Base-by-base conservation (phyloP, 371 early-diverging fungal species). In the Haplosporangium sp. region DNA sequence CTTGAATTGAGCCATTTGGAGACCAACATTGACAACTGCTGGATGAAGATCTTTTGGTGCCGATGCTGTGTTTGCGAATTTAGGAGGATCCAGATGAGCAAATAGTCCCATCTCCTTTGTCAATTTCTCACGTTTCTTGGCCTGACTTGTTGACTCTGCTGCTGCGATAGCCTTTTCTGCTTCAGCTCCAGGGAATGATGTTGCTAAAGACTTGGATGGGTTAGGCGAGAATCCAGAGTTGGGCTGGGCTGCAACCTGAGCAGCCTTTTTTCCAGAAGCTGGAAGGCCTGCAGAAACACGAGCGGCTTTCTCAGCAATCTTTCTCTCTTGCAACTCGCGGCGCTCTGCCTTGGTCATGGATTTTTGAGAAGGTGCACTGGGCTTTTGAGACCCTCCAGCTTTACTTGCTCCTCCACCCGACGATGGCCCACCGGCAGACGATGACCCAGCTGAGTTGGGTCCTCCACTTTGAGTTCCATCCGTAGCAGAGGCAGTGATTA, bases 261-360 rank as follows among this genome's bases (percentile, higher is more conserved):
- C 73, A 0, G 75, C 76, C 62, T 71, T 78, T 71, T 76, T 83
- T 39, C 74, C 71, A 74, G 86, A 60, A 68, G 86, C 66, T 65
- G 82, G 72, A 13, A 72, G 69, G 17, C 87, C 89, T 53, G 87
- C 86, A 19, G 88, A 87, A 10, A 84, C 47, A 27, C 88, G 86
- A n/a, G 86, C 87, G 55, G 86, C 87, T 84, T 95, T 89, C 77
- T 91, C 94, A 8, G 90, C 90, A 37, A 93, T 87, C 79, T 95
- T 94, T 62, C 88, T 86, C 70, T 95, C 95, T 84, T 94, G 92
- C 63, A 93, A 72, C 9, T 91, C 97, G 40, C 96, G 90, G 64
- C 96, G 90, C 86, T 97, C 96, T 17, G 95, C 95, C 75, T 96
- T 97, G 40, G 96, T 94, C 95, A 95, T 92, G 5, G 75, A 72